phyloP scores from a whole-genome alignment of 2,329 filamentous ascomycete genomes.

The Leptographium galeiforme region DNA sequence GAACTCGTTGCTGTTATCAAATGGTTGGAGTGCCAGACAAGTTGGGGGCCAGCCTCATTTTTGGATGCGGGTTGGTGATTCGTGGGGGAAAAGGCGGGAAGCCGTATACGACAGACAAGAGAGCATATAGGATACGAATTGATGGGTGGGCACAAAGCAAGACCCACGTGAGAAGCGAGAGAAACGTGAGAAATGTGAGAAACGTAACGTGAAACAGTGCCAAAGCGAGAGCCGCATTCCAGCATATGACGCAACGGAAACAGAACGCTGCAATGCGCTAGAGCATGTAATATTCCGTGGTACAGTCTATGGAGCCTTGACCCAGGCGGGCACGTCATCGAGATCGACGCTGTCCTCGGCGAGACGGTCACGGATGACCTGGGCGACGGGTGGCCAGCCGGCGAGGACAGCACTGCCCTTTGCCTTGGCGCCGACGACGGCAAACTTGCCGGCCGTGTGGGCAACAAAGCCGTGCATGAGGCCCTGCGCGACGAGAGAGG shows the following conservation, averaged over 20 bases:
- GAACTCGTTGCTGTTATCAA: neutral
- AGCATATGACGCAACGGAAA: neutral
- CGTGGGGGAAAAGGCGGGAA: neutral
- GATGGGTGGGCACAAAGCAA: neutral
- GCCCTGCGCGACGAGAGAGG: conserved; percentile 66
- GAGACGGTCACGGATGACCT: conserved; percentile 49
- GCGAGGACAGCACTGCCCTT: conserved; percentile 49
- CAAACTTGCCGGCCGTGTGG: conserved; percentile 63
- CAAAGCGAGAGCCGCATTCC: too few relatives aligned
- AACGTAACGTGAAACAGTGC: neutral
- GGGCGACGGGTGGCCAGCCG: conserved; percentile 65
- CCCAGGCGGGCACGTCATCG: conserved; percentile 19
- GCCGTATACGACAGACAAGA: neutral
- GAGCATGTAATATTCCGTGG: neutral
- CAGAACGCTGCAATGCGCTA: neutral
- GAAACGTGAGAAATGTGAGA: too few relatives aligned
- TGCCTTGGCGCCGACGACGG: conserved; percentile 64
- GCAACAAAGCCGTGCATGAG: conserved; percentile 75
- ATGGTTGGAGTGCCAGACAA: neutral
- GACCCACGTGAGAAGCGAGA: neutral
- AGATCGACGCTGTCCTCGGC: conserved; percentile 46
- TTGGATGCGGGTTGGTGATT: neutral
- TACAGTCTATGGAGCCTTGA: conserved; percentile 10
- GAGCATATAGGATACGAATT: neutral
- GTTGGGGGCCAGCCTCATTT: neutral